Conservation (phyloP, 1,284 basidiomycete species). For the Fomes fomentarius region DNA sequence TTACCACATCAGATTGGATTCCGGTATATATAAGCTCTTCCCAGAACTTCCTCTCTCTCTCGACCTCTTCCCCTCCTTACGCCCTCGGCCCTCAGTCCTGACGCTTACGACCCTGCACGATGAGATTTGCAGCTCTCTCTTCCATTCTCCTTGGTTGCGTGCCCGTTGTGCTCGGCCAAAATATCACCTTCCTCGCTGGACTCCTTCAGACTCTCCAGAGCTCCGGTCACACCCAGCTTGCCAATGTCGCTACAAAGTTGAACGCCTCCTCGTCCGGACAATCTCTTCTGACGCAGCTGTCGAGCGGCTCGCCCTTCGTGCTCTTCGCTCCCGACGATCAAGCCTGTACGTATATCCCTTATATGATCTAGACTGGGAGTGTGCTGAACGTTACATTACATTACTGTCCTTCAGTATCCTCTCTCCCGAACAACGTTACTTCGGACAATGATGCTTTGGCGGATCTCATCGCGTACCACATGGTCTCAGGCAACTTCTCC, state of each 20-base stretch:
- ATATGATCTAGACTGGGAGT: not conserved
- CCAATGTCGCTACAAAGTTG: constrained; percentile 36
- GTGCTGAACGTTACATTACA: not conserved
- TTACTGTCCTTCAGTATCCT: constrained; percentile 36
- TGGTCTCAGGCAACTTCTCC: constrained; percentile 57
- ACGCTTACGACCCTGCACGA: constrained; percentile 4
- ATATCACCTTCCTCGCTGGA: constrained; percentile 35
- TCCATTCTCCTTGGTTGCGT: constrained; percentile 25
- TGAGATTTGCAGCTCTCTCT: constrained; percentile 21
- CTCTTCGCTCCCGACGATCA: constrained; percentile 54
- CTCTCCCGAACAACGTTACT: constrained; percentile 38
- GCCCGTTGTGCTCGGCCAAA: constrained; percentile 31
- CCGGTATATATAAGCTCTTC: constrained; percentile 6
- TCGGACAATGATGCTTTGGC: constrained; percentile 42
- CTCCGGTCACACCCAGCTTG: constrained; percentile 44
- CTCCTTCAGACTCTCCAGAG: constrained; percentile 38
- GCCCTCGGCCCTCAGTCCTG: constrained; percentile 4
- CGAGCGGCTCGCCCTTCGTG: constrained; percentile 39
- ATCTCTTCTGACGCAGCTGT: constrained; percentile 44
- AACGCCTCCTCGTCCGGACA: constrained; percentile 48
- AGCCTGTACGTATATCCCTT: constrained; percentile 40
- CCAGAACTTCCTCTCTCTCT: not conserved
- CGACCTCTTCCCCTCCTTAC: not conserved
- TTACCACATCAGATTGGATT: not conserved
- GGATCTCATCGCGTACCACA: constrained; percentile 63